Evolutionary conservation across 2,329 filamentous ascomycete genomes (phyloP), one percentile per base, ranked within the genome.

Genomic region (Sporothrix humicola): DNA sequence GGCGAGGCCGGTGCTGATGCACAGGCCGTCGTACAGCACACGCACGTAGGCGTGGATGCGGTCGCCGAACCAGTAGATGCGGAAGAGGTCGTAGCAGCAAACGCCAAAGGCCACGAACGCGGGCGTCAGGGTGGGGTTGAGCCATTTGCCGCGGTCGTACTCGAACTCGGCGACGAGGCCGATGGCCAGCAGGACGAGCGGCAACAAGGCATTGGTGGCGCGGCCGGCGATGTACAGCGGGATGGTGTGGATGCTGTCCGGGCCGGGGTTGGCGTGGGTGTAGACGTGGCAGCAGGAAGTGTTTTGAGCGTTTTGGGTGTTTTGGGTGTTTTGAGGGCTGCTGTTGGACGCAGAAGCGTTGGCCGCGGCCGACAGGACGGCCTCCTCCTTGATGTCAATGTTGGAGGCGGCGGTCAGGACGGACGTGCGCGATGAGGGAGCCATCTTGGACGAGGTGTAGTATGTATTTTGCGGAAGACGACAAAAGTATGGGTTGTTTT

Each of bases 91-190:
- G 44, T 8, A 42, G 46, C 52, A 8, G 12, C 13, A 17, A 31
- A 42, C 13, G 56, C 23, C 44, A 3, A 10, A 26, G 31, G 58
- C 44, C 4, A 65, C 70, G 6, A 58, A 17, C 48, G 26, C 31
- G 42, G 72, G 72, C n/a, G 72, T 71, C 56, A 73, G 7, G 17
- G 66, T 56, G 17, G 66, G 46, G 31, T 65, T 73, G 37, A 70
- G 9, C 66, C 65, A 71, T 2, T 9, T 48, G 37, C 13, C 23
- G 7, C 37, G 37, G 72, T 73, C 17, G 52, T 50, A 23, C 17
- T 17, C 8, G 9, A 20, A 15, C 68, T 65, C 56, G 17, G 48
- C 58, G n/a, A 56, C 58, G 48, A 71, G 42, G 7, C 56, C 17
- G 9, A 73, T 46, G 3, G n/a, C 50, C 8, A 73, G 56, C 12